A percentile compares a stretch with the other conserved stretches of the same genome.
Evolutionary conservation across 352 stramenopile genomes (phyloP).

Genomic region (Phytopythium boreale): DNA sequence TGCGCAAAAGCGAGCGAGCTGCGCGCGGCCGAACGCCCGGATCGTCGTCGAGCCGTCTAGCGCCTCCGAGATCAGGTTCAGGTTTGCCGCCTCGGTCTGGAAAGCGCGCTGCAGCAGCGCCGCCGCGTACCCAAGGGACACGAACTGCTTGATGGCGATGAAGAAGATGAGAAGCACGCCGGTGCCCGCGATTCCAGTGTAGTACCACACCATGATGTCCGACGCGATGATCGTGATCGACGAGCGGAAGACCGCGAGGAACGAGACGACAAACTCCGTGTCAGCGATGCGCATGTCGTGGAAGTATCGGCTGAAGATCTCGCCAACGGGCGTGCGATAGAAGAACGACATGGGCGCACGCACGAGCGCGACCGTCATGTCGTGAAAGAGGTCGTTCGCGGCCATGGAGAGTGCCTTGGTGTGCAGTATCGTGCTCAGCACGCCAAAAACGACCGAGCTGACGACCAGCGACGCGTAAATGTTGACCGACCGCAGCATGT

Average conservation of each 20-base stretch:
- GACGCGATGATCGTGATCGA: slow-evolving; percentile 22
- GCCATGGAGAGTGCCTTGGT: slow-evolving; percentile 27
- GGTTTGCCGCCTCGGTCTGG: slow-evolving; percentile 27
- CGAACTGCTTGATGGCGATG: slow-evolving; percentile 32
- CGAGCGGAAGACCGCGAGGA: slow-evolving; percentile 32
- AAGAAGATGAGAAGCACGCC: slow-evolving; percentile 31
- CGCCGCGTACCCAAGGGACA: slow-evolving; percentile 26
- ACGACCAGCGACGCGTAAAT: slow-evolving; percentile 32
- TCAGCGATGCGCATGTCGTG: slow-evolving; percentile 31
- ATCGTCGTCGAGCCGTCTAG: slow-evolving; percentile 32
- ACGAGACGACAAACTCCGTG: slow-evolving; percentile 20
- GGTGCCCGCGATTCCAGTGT: slow-evolving; percentile 23
- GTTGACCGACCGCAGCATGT: slow-evolving; percentile 25
- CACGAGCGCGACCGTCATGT: slow-evolving; percentile 41
- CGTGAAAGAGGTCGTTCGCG: slow-evolving; percentile 34
- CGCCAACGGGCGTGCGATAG: slow-evolving; percentile 37
- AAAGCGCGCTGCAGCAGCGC: slow-evolving; percentile 33
- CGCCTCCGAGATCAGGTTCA: slow-evolving; percentile 44
- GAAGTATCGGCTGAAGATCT: slow-evolving; percentile 47
- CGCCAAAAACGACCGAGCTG: slow-evolving; percentile 29
- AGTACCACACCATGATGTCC: slow-evolving; percentile 36
- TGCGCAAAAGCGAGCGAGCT: slow-evolving; percentile 24
- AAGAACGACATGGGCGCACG: slow-evolving; percentile 45
- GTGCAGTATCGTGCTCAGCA: slow-evolving; percentile 31
- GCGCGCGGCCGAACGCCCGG: slow-evolving; percentile 28